Evolutionary conservation across 1,284 basidiomycete species (phyloP).

Genomic region (Agaricales sp.): DNA sequence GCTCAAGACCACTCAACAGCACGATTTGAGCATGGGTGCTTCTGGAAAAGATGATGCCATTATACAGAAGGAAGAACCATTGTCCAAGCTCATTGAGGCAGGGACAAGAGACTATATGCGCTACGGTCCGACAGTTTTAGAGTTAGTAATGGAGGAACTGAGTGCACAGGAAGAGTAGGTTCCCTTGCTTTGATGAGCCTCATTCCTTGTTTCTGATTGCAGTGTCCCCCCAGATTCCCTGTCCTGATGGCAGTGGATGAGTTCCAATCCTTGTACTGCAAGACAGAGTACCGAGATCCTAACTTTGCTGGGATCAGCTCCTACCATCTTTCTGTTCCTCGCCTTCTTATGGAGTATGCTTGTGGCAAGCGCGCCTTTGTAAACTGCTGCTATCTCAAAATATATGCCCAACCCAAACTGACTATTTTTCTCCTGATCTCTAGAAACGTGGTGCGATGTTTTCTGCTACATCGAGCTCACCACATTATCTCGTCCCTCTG

Average conservation of each 20-base stretch:
- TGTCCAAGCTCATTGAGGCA: constrained; percentile 50
- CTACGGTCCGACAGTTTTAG: constrained; percentile 56
- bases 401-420: constrained; percentile 19
- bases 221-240: constrained; percentile 28
- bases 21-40: constrained; percentile 29
- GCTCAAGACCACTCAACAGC: constrained; percentile 28
- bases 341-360: constrained; percentile 70
- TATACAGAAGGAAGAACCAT: constrained; percentile 36
- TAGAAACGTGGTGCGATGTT: constrained; percentile 38
- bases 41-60: constrained; percentile 20
- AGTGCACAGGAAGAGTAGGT: constrained; percentile 58
- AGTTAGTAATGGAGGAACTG: constrained; percentile 55
- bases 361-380: constrained; percentile 63
- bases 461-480: neutral
- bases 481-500: constrained; percentile 28
- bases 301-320: constrained; percentile 65
- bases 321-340: constrained; percentile 76
- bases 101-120: constrained; percentile 41
- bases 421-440: constrained; percentile 2
- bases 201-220: constrained; percentile 3
- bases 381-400: constrained; percentile 3
- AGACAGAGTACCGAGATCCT: constrained; percentile 69
- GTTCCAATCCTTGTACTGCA: constrained; percentile 72
- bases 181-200: neutral
- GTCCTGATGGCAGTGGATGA: constrained; percentile 85